Evolutionary conservation across 2,329 filamentous ascomycete species (phyloP).

Genomic region (Aspergillus pseudoglaucus): DNA sequence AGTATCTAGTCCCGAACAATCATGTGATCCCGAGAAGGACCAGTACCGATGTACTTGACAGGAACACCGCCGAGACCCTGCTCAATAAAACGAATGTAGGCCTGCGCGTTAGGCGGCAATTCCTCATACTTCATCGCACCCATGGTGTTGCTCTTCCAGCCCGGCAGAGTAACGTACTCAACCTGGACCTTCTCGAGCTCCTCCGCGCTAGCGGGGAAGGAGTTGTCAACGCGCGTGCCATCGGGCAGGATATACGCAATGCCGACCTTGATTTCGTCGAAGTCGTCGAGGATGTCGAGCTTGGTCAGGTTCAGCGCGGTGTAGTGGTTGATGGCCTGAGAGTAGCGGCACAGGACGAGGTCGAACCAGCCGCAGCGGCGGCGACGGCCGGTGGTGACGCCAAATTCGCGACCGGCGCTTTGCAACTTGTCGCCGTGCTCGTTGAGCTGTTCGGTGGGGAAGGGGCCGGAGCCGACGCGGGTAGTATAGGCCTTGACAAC

Average conservation of each 20-base stretch:
- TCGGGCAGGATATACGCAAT: conserved; percentile 49
- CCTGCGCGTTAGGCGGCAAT: conserved; percentile 51
- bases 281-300: conserved; percentile 58
- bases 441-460: conserved; percentile 58
- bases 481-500: conserved; percentile 63
- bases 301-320: conserved; percentile 57
- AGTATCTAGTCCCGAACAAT: conserved; percentile 41
- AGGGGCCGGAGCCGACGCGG: conserved; percentile 54
- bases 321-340: conserved; percentile 49
- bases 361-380: conserved; percentile 61
- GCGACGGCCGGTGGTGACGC: conserved; percentile 55
- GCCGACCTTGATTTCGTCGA: conserved; percentile 57
- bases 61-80: conserved; percentile 48
- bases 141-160: conserved; percentile 57
- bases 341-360: conserved; percentile 58
- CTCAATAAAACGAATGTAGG: conserved; percentile 59
- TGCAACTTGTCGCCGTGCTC: conserved; percentile 52
- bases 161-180: conserved; percentile 53
- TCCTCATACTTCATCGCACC: conserved; percentile 52
- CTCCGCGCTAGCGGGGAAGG: conserved; percentile 54
- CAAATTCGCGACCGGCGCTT: conserved; percentile 47
- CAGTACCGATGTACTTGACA: conserved; percentile 59
- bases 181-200: conserved; percentile 50
- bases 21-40: conserved; percentile 57
- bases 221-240: conserved; percentile 44